Conservation (phyloP, 2,329 filamentous ascomycete genomes). For the Botrytis pseudocinerea region DNA sequence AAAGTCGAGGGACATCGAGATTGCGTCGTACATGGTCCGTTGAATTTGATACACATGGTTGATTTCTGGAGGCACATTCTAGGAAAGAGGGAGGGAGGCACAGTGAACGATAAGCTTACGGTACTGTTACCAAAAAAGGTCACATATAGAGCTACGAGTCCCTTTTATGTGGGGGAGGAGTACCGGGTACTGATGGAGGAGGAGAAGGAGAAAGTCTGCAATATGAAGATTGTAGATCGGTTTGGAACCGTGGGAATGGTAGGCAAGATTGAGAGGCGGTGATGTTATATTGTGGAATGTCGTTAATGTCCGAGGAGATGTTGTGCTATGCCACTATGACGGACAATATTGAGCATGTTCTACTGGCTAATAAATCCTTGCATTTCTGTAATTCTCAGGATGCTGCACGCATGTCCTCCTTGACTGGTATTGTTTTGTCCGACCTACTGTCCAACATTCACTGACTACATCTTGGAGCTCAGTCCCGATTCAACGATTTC, state of each 20-base stretch:
- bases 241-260: constrained; percentile 40
- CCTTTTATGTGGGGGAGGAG: constrained; percentile 50
- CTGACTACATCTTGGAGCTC: not conserved
- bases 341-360: not conserved
- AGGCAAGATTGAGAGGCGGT: constrained; percentile 35
- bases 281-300: not conserved
- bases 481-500: not conserved
- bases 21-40: constrained; percentile 76
- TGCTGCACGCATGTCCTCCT: not conserved
- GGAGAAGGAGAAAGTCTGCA: constrained; percentile 36
- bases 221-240: constrained; percentile 36
- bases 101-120: no score
- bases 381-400: not conserved
- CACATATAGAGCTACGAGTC: constrained; percentile 50
- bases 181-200: constrained; percentile 48
- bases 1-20: constrained; percentile 60
- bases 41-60: constrained; percentile 72
- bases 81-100: constrained; percentile 26
- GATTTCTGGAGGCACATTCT: constrained; percentile 61
- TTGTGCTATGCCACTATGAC: not conserved
- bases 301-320: not conserved
- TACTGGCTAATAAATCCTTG: not conserved
- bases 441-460: not conserved
- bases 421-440: not conserved
- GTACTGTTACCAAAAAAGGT: constrained; percentile 45